These are phyloP conservation scores for Huntiella bhutanensis DNA, from an alignment of 2,329 filamentous ascomycete genomes.

Conservation along the genomic window DNA sequence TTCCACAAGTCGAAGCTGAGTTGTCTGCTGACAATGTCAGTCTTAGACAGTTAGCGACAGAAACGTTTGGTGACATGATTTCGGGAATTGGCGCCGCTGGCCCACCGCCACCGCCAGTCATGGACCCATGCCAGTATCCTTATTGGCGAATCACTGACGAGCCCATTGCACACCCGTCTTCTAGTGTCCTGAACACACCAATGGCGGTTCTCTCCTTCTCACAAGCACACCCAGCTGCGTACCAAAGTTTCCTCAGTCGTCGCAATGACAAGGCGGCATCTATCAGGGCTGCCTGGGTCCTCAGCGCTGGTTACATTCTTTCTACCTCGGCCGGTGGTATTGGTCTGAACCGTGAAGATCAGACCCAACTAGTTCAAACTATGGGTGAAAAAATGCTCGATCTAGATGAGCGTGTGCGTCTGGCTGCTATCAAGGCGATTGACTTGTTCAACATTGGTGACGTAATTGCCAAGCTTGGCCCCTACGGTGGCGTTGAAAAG, in stretches of 20 bases:
- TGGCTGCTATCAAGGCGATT: slow-evolving; percentile 74
- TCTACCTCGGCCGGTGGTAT: slow-evolving; percentile 83
- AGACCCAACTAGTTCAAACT: slow-evolving; percentile 51
- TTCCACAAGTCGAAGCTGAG: slow-evolving; percentile 85
- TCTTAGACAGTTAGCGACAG: slow-evolving; percentile 70
- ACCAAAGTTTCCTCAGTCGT: slow-evolving; percentile 68
- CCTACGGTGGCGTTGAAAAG: slow-evolving; percentile 54
- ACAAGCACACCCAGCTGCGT: slow-evolving; percentile 59
- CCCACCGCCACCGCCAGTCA: slow-evolving; percentile 48
- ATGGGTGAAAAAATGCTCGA: slow-evolving; percentile 71
- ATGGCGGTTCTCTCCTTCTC: slow-evolving; percentile 79
- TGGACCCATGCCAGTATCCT: slow-evolving; percentile 78
- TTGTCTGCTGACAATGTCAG: slow-evolving; percentile 76
- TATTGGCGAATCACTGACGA: slow-evolving; percentile 47
- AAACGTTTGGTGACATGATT: slow-evolving; percentile 88
- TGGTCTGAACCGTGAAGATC: slow-evolving; percentile 68
- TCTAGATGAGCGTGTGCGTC: slow-evolving; percentile 72
- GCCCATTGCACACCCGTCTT: slow-evolving; percentile 26
- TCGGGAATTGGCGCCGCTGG: slow-evolving; percentile 85
- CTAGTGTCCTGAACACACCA: slow-evolving; percentile 57
- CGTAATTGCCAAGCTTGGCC: slow-evolving; percentile 64
- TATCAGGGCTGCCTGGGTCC: slow-evolving; percentile 75
- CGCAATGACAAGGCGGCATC: slow-evolving; percentile 69
- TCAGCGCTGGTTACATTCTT: slow-evolving; percentile 65
- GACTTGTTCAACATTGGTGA: slow-evolving; percentile 64